phyloP scores from a whole-genome alignment of 2,329 filamentous ascomycete genomes.

The Phoma sp. region DNA sequence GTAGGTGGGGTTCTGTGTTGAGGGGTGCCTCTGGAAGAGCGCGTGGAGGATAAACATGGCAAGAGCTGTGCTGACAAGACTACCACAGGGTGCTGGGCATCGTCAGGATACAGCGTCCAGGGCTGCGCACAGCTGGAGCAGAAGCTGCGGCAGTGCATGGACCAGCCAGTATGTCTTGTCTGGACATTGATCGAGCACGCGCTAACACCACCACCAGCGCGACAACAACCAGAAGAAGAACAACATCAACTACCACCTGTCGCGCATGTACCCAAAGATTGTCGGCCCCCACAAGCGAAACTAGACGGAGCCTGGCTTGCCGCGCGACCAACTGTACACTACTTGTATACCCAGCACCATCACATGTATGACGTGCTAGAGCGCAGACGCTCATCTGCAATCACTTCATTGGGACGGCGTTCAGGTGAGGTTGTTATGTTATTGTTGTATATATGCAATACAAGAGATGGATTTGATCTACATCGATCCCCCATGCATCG shows the following conservation, averaged over 20 bases:
- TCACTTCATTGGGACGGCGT: constrained; percentile 27
- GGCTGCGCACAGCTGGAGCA: constrained; percentile 67
- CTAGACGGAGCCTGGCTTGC: constrained; percentile 35
- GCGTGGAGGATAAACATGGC: not conserved
- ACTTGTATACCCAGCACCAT: constrained; percentile 30
- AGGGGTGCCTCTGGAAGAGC: not conserved
- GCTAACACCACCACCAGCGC: constrained; percentile 55
- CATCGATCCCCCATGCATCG: constrained; percentile 2
- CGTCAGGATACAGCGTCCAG: constrained; percentile 70
- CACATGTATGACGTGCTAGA: constrained; percentile 16
- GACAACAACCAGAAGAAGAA: constrained; percentile 67
- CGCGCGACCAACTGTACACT: constrained; percentile 30
- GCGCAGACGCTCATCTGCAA: constrained; percentile 25
- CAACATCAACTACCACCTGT: constrained; percentile 90
- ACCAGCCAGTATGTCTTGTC: constrained; percentile 68
- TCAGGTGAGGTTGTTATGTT: constrained; percentile 14
- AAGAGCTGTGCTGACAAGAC: constrained; percentile 26
- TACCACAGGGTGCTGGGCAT: constrained; percentile 79
- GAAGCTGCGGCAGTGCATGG: constrained; percentile 75
- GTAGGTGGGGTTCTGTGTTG: constrained; percentile 51
- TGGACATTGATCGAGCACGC: not conserved
- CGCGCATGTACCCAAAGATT: constrained; percentile 76
- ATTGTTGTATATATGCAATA: constrained; percentile 23
- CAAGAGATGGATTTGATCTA: constrained; percentile 12
- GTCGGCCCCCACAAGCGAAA: constrained; percentile 73